Percentiles rank a stretch among this genome's conserved stretches.
Conservation (phyloP, 345 rosid genomes). For the Syzygium jambos region DNA sequence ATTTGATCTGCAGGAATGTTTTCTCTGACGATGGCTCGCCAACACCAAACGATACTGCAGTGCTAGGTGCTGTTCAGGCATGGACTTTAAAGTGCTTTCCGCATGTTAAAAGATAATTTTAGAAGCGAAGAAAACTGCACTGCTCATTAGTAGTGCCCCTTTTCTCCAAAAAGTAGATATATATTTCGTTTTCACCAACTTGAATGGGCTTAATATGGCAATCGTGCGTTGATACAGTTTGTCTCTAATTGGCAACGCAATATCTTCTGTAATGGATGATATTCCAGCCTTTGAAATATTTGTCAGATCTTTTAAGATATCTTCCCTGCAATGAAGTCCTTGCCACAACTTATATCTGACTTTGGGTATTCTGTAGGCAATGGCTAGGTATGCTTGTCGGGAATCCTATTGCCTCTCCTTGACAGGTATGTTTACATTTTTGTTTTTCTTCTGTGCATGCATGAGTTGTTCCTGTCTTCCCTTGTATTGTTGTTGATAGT, state of each 20-base stretch:
- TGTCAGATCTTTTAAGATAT: neutral
- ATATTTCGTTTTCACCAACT: neutral
- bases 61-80: slow-evolving; percentile 57
- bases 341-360: neutral
- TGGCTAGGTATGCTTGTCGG: slow-evolving; percentile 80
- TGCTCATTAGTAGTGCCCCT: neutral
- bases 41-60: slow-evolving; percentile 49
- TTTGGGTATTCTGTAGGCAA: slow-evolving; percentile 38
- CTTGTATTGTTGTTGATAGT: neutral
- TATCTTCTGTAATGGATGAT: neutral
- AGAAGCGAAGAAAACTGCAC: neutral
- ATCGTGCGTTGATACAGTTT: neutral
- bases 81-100: slow-evolving; percentile 9
- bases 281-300: neutral
- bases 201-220: neutral
- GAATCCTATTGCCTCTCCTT: slow-evolving; percentile 75
- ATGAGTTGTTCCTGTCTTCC: neutral
- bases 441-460: neutral
- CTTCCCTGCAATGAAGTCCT: neutral
- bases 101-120: neutral
- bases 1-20: slow-evolving; percentile 50
- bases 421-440: slow-evolving; percentile 41
- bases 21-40: slow-evolving; percentile 78
- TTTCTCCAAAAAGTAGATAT: neutral
- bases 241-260: neutral